These are phyloP conservation scores for Cadophora sp. DNA, from an alignment of 2,329 filamentous ascomycete genomes.

Conservation along the genomic window DNA sequence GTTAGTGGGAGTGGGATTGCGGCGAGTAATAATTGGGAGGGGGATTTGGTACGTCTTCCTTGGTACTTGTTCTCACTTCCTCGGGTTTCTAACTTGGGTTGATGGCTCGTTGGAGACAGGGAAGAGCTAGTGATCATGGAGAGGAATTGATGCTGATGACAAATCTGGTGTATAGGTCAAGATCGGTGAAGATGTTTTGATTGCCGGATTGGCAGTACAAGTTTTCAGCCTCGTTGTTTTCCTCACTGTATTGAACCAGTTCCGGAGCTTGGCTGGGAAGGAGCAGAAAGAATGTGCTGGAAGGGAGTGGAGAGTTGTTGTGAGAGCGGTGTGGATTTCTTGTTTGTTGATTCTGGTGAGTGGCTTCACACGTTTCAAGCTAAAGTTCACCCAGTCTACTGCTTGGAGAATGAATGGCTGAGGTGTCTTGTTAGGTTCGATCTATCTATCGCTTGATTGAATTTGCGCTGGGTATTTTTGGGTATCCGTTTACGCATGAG, in stretches of 20 bases:
- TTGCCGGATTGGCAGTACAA: constrained; percentile 52
- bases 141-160: neutral
- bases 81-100: no score
- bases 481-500: constrained; percentile 57
- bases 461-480: constrained; percentile 57
- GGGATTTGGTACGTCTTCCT: neutral
- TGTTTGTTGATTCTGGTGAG: constrained; percentile 54
- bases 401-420: neutral
- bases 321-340: constrained; percentile 53
- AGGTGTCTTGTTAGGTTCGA: constrained; percentile 48
- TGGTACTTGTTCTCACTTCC: neutral
- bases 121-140: neutral
- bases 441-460: constrained; percentile 61
- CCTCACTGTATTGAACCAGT: constrained; percentile 49
- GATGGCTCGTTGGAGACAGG: neutral
- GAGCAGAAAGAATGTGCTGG: constrained; percentile 41
- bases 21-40: constrained; percentile 50
- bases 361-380: neutral
- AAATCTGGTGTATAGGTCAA: constrained; percentile 40
- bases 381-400: no score
- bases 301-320: constrained; percentile 48
- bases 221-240: constrained; percentile 51
- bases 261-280: constrained; percentile 46
- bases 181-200: constrained; percentile 51
- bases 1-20: constrained; percentile 53